Conservation (phyloP, 2,329 filamentous ascomycete genomes). For the Claviceps purpurea region DNA sequence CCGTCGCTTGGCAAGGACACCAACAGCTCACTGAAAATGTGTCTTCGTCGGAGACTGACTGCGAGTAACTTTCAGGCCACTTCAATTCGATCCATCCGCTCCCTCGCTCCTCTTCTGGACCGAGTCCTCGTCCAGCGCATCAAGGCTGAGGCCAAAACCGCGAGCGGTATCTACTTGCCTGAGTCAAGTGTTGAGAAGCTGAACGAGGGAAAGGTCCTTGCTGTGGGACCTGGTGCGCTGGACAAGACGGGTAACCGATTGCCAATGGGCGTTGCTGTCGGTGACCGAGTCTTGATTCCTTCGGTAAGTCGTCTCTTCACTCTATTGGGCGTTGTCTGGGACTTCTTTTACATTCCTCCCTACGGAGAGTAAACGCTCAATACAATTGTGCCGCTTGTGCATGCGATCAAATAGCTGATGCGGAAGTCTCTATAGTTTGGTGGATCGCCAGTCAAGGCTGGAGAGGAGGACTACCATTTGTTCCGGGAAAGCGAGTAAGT, state of each 20-base stretch:
- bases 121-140: constrained; percentile 95
- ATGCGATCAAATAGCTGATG: not conserved
- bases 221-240: constrained; percentile 78
- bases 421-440: constrained; percentile 50
- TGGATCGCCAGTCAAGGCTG: constrained; percentile 90
- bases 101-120: constrained; percentile 90
- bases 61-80: constrained; percentile 34
- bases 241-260: constrained; percentile 85
- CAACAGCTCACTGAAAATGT: too few species aligned
- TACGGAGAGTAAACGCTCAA: not conserved
- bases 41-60: not conserved
- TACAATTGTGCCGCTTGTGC: too few species aligned
- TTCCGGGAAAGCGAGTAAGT: constrained; percentile 98
- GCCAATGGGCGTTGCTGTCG: constrained; percentile 65
- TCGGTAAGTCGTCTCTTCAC: constrained; percentile 46
- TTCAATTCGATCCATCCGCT: constrained; percentile 88
- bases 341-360: not conserved
- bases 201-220: constrained; percentile 93
- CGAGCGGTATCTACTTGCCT: constrained; percentile 92
- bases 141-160: constrained; percentile 94
- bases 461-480: constrained; percentile 88
- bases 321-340: not conserved
- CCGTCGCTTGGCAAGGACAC: not conserved
- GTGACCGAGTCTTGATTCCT: constrained; percentile 92
- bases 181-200: constrained; percentile 96